Evolutionary conservation across 108 stramenopile species (phyloP).

Genomic region (Skeletonema costatum): DNA sequence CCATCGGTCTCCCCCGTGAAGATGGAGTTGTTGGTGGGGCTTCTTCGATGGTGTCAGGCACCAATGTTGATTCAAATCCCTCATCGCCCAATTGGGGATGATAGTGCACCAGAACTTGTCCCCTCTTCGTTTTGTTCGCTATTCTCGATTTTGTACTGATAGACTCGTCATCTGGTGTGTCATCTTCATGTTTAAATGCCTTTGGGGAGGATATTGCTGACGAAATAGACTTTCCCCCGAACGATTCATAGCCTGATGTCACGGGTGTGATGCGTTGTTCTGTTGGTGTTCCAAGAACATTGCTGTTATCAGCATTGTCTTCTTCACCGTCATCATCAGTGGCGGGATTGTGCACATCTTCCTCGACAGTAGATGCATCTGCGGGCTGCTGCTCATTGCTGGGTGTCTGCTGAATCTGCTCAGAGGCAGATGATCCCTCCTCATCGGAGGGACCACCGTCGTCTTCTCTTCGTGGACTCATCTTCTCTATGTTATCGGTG

Average conservation of each 20-base stretch:
- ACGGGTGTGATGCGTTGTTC: background rate
- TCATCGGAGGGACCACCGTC: background rate
- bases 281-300: background rate
- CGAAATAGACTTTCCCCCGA: background rate
- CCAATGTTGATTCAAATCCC: constrained; percentile 47
- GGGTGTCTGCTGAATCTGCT: background rate
- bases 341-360: background rate
- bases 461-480: background rate
- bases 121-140: background rate
- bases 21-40: background rate
- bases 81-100: constrained; percentile 52
- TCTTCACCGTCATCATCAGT: background rate
- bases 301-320: background rate
- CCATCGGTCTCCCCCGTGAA: background rate
- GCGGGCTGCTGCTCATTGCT: background rate
- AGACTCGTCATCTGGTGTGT: background rate
- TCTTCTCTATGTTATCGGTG: background rate
- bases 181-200: background rate
- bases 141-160: background rate
- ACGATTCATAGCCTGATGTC: background rate
- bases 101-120: constrained; percentile 51
- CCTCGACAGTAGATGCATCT: background rate
- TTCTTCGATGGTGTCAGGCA: constrained; percentile 6
- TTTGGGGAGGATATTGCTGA: background rate
- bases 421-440: background rate